phyloP scores from a whole-genome alignment of 305 asterid genomes.

The Fraxinus floribunda region DNA sequence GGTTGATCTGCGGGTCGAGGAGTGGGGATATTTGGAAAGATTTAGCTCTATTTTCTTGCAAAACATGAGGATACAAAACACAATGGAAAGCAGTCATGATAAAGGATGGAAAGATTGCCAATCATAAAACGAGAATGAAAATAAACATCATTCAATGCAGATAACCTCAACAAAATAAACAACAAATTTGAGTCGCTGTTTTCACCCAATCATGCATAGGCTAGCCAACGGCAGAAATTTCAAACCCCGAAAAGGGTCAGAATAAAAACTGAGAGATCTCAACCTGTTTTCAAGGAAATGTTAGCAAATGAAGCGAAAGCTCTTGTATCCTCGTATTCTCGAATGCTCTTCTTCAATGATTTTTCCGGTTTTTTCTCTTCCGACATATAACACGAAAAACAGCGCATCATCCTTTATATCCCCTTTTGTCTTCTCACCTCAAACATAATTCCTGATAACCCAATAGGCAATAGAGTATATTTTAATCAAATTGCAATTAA shows the following conservation, averaged over 20 bases:
- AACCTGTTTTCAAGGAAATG: slow-evolving; percentile 27
- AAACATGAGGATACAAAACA: background rate
- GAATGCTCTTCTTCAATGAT: slow-evolving; percentile 23
- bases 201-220: background rate
- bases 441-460: background rate
- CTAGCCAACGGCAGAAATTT: background rate
- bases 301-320: slow-evolving; percentile 21
- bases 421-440: background rate
- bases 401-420: slow-evolving; percentile 23
- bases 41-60: background rate
- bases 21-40: background rate
- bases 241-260: background rate
- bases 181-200: background rate
- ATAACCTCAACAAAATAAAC: background rate
- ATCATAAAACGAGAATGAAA: background rate
- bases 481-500: background rate
- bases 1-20: background rate
- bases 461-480: background rate
- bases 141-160: background rate
- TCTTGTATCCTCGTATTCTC: slow-evolving; percentile 10
- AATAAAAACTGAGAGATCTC: background rate
- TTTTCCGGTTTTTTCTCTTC: slow-evolving; percentile 9
- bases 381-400: slow-evolving; percentile 25
- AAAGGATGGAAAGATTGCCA: background rate
- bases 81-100: background rate